phyloP scores from a whole-genome alignment of 352 stramenopile species.

The Pythium aphanidermatum region DNA sequence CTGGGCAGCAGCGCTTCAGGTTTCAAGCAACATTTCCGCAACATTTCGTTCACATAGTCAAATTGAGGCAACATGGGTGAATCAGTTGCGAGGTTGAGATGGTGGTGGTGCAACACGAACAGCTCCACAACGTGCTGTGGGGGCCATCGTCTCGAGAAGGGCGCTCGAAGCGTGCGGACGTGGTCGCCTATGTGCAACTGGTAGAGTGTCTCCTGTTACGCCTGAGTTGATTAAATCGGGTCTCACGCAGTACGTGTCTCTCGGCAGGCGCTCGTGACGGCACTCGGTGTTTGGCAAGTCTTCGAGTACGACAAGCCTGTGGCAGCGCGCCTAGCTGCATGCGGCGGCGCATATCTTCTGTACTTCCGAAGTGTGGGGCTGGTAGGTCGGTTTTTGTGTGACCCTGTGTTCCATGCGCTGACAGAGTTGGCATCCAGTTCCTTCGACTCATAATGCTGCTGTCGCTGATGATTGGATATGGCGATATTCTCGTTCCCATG shows the following conservation, averaged over 20 bases:
- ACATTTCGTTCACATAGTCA: not conserved
- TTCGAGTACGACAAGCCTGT: constrained; percentile 53
- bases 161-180: constrained; percentile 35
- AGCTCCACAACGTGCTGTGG: constrained; percentile 58
- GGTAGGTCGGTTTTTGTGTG: constrained; percentile 17
- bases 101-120: constrained; percentile 60
- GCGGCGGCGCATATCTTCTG: constrained; percentile 24
- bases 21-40: not conserved
- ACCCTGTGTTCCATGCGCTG: not conserved
- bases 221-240: not conserved
- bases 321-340: constrained; percentile 33
- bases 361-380: constrained; percentile 63
- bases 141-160: constrained; percentile 32
- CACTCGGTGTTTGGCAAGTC: constrained; percentile 24
- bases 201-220: no score
- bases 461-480: constrained; percentile 43
- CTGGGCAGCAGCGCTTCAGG: not conserved
- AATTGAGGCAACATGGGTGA: not conserved
- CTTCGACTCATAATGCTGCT: constrained; percentile 51
- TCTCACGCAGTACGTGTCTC: constrained; percentile 1
- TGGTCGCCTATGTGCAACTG: constrained; percentile 41
- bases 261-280: constrained; percentile 27
- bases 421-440: constrained; percentile 31
- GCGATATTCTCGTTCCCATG: constrained; percentile 44
- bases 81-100: constrained; percentile 18